Base-by-base conservation (phyloP, 1,139 yeast species). In the Candida gigantensis region DNA sequence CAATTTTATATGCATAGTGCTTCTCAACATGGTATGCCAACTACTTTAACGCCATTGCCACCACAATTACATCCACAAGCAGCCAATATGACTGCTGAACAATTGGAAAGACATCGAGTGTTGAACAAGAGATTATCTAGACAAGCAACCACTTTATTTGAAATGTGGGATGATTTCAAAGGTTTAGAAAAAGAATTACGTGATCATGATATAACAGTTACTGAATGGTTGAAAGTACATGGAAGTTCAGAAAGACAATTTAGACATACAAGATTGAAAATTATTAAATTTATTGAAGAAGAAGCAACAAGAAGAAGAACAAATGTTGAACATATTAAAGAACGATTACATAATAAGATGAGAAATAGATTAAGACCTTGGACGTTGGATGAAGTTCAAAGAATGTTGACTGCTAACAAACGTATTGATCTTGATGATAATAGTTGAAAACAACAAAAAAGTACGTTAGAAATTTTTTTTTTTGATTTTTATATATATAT, bases 141-240 rank as follows among this genome's bases (percentile, higher is more conserved):
- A 31, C 67, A 62, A 39, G 67, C 68, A 1, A 47, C 57, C 10
- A 58, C 64, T 6, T 45, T 63, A 12, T 61, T 53, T 41, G 69
- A 64, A 43, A 62, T 64, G 68, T 64, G 70, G 70, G 65, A 64
- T 40, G 70, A 64, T 40, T 64, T 60, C 41, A 64, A 62, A 36
- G 52, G 58, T 7, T 43, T 62, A 18, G 68, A 63, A 34, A 44
- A 48, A 32, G 64, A 53, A 23, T 47, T 64, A 30, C 51, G 51
- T 28, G 55, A 54, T 23, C 53, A 59, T 37, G 62, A 55, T 32
- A 53, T 64, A 16, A 50, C 65, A 7, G 50, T 58, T 5, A 60
- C 68, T 7, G 69, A 63, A 40, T 62, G 70, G 69, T 42, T 62
- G 12, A 62, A 62, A 39, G 54, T 61, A 3, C 70, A 64, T 36